Evolutionary conservation across 305 asterid genomes (phyloP), one percentile per base, ranked within the genome.

Genomic region (Striga hermonthica): DNA sequence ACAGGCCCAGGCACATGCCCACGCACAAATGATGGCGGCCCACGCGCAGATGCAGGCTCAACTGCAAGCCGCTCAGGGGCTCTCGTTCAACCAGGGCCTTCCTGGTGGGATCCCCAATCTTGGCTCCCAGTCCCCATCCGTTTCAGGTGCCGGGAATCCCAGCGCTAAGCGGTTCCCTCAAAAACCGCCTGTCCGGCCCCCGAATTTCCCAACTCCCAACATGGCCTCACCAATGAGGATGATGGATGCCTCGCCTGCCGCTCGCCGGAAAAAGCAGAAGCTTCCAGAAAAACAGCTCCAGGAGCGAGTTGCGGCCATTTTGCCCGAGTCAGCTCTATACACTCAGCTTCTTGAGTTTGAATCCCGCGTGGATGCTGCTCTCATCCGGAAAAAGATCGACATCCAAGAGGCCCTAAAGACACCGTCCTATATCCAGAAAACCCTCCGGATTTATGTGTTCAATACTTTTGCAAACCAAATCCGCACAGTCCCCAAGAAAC

Each of bases 331-430:
- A 38, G 83, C 97, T 64, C 99, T 93, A 37, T 88, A 90, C 70
- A 86, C 96, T 14, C 99, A 93, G 78, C 95, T 93, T 47, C 96
- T 93, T 62, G 97, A 93, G 75, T 90, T 93, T 54, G 99, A 93
- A 75, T 84, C 95, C 43, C 89, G 88, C 9, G 99, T 90, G 52
- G 97, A 90, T 79, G 79, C 99, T 45, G 92, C 97, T 62, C 69
- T 93, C 66, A 76, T 80, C 4, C 83, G 99, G 79, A 90, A 93
- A 86, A 93, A 93, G 81, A 84, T 85, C 34, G 99, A 93, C 66
- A 93, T 93, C 73, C 99, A 93, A 65, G 99, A 93, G 71, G 90
- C 96, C 6, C 75, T 87, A 10, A 86, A 86, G 77, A 84, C 79
- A 12, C 99, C 97, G 0, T 73, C 95, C 1, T 82, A 84, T 69